Evolutionary conservation across 805 yeast species (phyloP).

Genomic region (Candida saitoana): DNA sequence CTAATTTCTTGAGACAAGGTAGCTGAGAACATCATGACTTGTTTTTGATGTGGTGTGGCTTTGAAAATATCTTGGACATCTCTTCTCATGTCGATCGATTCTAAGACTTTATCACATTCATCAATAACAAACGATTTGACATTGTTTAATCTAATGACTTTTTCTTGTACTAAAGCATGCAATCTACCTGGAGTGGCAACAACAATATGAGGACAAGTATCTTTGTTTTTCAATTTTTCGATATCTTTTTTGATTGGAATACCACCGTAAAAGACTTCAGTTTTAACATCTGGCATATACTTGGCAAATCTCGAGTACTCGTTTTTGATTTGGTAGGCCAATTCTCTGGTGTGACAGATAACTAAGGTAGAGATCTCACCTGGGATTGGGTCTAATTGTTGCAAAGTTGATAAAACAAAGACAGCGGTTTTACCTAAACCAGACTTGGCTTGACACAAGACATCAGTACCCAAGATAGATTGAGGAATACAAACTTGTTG

Average conservation of each 20-base stretch:
- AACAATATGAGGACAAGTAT: slow-evolving; percentile 91
- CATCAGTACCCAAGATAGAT: slow-evolving; percentile 96
- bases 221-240: slow-evolving; percentile 85
- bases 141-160: slow-evolving; percentile 77
- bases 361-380: slow-evolving; percentile 95
- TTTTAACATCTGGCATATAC: slow-evolving; percentile 96
- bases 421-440: slow-evolving; percentile 99
- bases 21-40: slow-evolving; percentile 99
- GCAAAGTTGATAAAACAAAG: slow-evolving; percentile 90
- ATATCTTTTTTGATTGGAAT: slow-evolving; percentile 79
- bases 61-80: slow-evolving; percentile 98
- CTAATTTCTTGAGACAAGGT: slow-evolving; percentile 91
- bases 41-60: slow-evolving; percentile 96
- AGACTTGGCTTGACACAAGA: slow-evolving; percentile 97
- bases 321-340: slow-evolving; percentile 96
- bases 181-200: slow-evolving; percentile 99
- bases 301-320: slow-evolving; percentile 97
- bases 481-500: slow-evolving; percentile 99
- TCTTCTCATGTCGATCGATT: slow-evolving; percentile 89
- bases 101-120: slow-evolving; percentile 98
- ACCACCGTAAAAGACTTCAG: slow-evolving; percentile 98
- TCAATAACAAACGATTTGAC: slow-evolving; percentile 94
- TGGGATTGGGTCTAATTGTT: slow-evolving; percentile 94
- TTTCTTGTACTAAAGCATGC: slow-evolving; percentile 89
- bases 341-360: slow-evolving; percentile 96